These are phyloP conservation scores for Solanum tacnaense DNA, from an alignment of 257 asterid genomes.

Conservation along the genomic window DNA sequence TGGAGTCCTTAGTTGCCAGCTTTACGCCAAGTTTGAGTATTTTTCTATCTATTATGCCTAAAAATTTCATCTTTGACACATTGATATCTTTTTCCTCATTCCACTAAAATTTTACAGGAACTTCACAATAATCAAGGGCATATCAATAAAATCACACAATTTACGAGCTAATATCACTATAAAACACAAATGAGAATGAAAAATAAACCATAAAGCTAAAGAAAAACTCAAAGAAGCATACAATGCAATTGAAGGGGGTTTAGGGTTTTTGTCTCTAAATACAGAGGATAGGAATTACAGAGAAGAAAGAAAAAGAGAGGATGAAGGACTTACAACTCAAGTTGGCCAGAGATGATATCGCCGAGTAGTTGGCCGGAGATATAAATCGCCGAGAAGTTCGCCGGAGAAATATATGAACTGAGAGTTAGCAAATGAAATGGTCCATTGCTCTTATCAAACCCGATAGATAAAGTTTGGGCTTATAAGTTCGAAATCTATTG, in stretches of 20 bases:
- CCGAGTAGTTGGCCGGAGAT: neutral
- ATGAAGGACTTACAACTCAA: neutral
- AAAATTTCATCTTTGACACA: neutral
- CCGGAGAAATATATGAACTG: neutral
- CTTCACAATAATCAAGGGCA: neutral
- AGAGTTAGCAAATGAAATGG: neutral
- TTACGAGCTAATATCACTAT: neutral
- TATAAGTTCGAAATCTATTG: neutral
- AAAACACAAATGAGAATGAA: neutral
- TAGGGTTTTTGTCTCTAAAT: neutral
- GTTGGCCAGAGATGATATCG: neutral
- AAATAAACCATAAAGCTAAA: neutral
- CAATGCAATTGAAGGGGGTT: neutral
- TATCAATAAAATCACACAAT: neutral
- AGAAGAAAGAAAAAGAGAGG: neutral
- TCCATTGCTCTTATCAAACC: neutral
- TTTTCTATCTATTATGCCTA: neutral
- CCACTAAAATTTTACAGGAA: neutral
- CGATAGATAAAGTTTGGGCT: neutral
- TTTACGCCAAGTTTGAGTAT: neutral
- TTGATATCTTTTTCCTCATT: neutral
- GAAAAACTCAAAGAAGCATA: neutral
- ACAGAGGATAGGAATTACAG: neutral
- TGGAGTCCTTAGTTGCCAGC: neutral
- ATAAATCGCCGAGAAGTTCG: neutral